These are phyloP conservation scores for Euphorbia celastroides DNA, from an alignment of 441 rosid genomes.

Conservation along the genomic window DNA sequence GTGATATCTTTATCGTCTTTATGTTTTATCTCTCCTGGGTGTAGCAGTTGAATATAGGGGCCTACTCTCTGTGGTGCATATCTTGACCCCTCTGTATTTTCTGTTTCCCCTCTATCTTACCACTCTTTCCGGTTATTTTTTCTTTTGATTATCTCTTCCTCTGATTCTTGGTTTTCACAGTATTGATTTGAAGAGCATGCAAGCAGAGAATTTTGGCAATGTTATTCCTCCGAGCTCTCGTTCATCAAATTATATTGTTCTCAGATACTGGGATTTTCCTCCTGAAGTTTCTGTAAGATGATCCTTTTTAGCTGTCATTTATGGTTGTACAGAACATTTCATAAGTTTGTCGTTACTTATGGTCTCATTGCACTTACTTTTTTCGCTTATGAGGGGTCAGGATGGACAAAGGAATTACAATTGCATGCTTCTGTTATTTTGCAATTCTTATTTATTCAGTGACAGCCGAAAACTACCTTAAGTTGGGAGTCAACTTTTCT, in stretches of 20 bases:
- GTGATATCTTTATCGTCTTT: not conserved
- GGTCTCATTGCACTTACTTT: not conserved
- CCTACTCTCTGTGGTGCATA: not conserved
- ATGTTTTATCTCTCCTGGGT: not conserved
- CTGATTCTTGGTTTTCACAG: constrained; percentile 91
- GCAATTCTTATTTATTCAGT: not conserved
- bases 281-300: constrained; percentile 65
- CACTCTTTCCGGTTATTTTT: constrained; percentile 23
- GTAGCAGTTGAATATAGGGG: constrained; percentile 2
- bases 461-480: not conserved
- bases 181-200: constrained; percentile 91
- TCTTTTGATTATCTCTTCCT: constrained; percentile 38
- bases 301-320: constrained; percentile 11
- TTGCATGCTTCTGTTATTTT: not conserved
- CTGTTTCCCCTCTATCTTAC: constrained; percentile 13
- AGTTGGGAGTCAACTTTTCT: not conserved
- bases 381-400: not conserved
- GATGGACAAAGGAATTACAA: not conserved
- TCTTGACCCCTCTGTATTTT: constrained; percentile 1
- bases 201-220: constrained; percentile 76
- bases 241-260: constrained; percentile 79
- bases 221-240: constrained; percentile 85
- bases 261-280: constrained; percentile 58
- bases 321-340: too few relatives aligned
- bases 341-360: not conserved